Evolutionary conservation across 257 asterid genomes (phyloP), one percentile per base, ranked within the genome.

Genomic region (Thymus quinquecostatus): DNA sequence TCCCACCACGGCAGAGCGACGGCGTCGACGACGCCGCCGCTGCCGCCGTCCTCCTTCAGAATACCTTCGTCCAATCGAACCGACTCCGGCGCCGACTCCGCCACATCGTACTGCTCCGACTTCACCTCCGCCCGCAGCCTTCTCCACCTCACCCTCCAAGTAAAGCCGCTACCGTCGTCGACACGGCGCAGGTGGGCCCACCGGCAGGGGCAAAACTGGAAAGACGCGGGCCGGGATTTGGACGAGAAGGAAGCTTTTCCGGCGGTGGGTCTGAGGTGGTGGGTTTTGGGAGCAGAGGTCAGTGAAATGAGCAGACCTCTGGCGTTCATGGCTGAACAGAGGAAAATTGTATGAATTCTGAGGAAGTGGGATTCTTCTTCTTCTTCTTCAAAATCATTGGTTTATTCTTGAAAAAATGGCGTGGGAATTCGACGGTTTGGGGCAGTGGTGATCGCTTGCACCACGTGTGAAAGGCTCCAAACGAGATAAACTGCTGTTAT

Each of bases 101-200:
- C 75, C 6, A 77, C 70, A 14, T 85, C 90, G 36, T 9, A 82
- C 14, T 77, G 70, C 88, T 91, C 91, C 63, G 95, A 82, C 68
- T 89, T 87, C 27, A 87, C 86, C 70, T 86, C 93, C 57, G 89
- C 85, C 74, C 84, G 66, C 75, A 78, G 85, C 79, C 75, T 78
- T 68, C 89, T 84, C 60, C 82, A 70, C 63, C 58, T 70, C 6
- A 49, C 63, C 73, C 80, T 74, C 75, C 64, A 71, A 68, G 63
- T n/a, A 41, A 81, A 38, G 49, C 72, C 77, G 49, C 49, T 69
- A 6, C 77, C 70, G 28, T 44, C 68, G 41, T 48, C 33, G 12
- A 58, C 21, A 1, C 49, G 63, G 41, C 58, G 66, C 11, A 60
- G 60, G 54, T 55, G 51, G 32, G 41, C 14, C 28, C 61, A 57